A percentile compares a stretch with the other conserved stretches of the same genome.
Evolutionary conservation across 1,284 basidiomycete genomes (phyloP).

Genomic region (Pisolithus thermaeus): DNA sequence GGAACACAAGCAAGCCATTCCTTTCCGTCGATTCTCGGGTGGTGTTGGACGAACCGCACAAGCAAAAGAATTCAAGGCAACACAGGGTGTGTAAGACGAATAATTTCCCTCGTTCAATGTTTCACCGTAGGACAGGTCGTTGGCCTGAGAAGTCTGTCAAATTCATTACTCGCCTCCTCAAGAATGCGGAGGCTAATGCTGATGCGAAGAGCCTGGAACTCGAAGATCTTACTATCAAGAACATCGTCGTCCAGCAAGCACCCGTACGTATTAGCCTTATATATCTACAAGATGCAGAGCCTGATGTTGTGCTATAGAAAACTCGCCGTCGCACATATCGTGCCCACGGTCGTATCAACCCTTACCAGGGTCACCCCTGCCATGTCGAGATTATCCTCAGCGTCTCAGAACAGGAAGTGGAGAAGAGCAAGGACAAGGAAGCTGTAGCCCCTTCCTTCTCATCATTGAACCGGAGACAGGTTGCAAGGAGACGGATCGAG

Average conservation of each 20-base stretch:
- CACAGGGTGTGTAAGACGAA: slow-evolving; percentile 68
- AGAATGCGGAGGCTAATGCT: slow-evolving; percentile 99
- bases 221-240: slow-evolving; percentile 93
- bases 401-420: slow-evolving; percentile 74
- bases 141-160: slow-evolving; percentile 99
- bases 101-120: background rate
- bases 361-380: slow-evolving; percentile 87
- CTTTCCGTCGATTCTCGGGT: slow-evolving; percentile 95
- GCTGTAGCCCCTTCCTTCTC: slow-evolving; percentile 43
- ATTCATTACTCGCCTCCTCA: slow-evolving; percentile 91
- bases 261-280: slow-evolving; percentile 55
- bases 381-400: slow-evolving; percentile 94
- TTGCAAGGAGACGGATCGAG: slow-evolving; percentile 79
- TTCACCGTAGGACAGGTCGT: slow-evolving; percentile 64
- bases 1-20: slow-evolving; percentile 96
- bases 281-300: background rate
- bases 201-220: slow-evolving; percentile 95
- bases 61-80: slow-evolving; percentile 96
- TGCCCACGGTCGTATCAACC: slow-evolving; percentile 93
- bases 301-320: slow-evolving; percentile 56
- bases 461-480: slow-evolving; percentile 75
- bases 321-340: slow-evolving; percentile 99
- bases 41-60: slow-evolving; percentile 97
- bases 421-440: slow-evolving; percentile 84
- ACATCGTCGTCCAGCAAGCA: slow-evolving; percentile 98